Evolutionary conservation across 768 basidiomycete genomes (phyloP).

Genomic region (Fomitopsis serialis): DNA sequence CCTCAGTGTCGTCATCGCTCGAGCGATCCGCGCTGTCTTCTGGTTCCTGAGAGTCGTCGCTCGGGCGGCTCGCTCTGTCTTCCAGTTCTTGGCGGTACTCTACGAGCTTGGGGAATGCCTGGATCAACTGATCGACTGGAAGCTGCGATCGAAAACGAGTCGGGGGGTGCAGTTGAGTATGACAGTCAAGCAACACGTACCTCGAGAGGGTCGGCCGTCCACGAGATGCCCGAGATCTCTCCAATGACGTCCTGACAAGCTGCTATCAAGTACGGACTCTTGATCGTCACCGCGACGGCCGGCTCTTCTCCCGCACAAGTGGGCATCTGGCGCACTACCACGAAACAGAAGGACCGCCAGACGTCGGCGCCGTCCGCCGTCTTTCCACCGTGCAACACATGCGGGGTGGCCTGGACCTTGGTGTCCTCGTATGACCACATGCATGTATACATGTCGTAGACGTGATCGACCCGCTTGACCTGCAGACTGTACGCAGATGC

Average conservation of each 20-base stretch:
- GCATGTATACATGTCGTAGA: too few relatives aligned
- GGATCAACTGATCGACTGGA: constrained; percentile 49
- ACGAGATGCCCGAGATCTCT: constrained; percentile 52
- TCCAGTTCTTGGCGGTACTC: constrained; percentile 38
- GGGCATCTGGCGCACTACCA: constrained; percentile 48
- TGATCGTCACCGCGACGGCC: constrained; percentile 49
- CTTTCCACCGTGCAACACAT: too few relatives aligned
- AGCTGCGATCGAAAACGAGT: too few relatives aligned
- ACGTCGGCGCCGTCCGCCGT: constrained; percentile 36
- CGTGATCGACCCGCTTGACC: too few relatives aligned
- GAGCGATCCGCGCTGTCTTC: constrained; percentile 30
- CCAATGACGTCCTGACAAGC: constrained; percentile 55
- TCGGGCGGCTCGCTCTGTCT: too few relatives aligned
- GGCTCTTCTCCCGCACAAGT: constrained; percentile 29
- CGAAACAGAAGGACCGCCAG: constrained; percentile 56
- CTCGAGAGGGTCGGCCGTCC: constrained; percentile 53
- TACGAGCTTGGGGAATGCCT: constrained; percentile 42
- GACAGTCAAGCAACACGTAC: constrained; percentile 21
- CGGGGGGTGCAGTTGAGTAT: too few relatives aligned
- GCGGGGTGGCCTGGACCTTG: too few relatives aligned
- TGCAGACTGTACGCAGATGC: too few relatives aligned
- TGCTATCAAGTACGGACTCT: constrained; percentile 52
- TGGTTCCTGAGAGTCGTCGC: too few relatives aligned
- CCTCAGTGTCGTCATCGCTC: constrained; percentile 35
- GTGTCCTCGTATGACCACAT: too few relatives aligned